Base-by-base conservation (phyloP, 257 asterid species). In the Fraxinus americana region DNA sequence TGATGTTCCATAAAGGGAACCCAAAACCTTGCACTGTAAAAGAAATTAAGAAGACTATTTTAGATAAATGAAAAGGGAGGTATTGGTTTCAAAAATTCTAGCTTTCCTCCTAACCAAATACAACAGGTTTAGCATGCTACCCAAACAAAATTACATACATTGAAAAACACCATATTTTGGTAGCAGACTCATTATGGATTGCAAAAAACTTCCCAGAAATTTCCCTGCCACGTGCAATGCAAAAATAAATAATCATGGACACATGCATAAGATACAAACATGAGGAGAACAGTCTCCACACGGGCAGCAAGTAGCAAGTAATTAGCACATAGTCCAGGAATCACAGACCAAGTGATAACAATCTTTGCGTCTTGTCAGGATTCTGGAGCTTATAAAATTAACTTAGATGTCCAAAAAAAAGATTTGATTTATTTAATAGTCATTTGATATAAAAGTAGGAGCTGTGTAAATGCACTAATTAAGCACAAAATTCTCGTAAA, bases 401-500 rank as follows among this genome's bases (percentile, higher is more conserved):
- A 25, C 35, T 23, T 61, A 67, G 41, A 52, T 74, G 14, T 57
- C 14, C 45, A 70, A 52, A 36, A 69, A 10, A 69, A 10, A 63
- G 65, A 19, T 30, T 68, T 30, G 41, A 80, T 73, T 67, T 68
- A 74, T 32, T 73, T 67, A 72, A 41, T 21, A 32, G 73, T 43
- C 25, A 10, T 68, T 35, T 50, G 29, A 54, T 32, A 75, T 29
- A 75, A 72, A 19, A 39, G 67, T 52, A 61, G 9, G 73, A 65
- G 74, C 52, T n/a, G 19, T 14, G 34, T 80, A 14, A 72, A 71
- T 43, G 57, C 50, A 72, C 35, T 75, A 52, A 74, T 27, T 67
- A 36, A 72, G 80, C 77, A 76, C 39, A n/a, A 72, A 73, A 72
- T 25, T 54, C 61, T 52, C 54, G 29, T 65, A 71, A 78, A 70